Percentiles rank a stretch among this genome's conserved stretches.
Evolutionary conservation across 768 basidiomycete genomes (phyloP).

Genomic region (Suillus cothurnatus): DNA sequence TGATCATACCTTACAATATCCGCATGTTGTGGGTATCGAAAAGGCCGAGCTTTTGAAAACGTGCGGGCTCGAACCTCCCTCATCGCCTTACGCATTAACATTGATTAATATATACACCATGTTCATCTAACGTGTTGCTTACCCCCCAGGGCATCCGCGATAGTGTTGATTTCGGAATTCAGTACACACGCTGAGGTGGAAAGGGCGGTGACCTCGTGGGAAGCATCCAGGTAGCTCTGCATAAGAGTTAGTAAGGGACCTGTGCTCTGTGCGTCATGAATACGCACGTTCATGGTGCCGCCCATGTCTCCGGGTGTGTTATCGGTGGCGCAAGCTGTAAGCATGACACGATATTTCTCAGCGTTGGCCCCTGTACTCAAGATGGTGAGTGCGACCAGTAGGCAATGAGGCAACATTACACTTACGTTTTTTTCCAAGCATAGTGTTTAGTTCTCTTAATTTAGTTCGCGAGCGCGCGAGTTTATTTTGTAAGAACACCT

Average conservation of each 20-base stretch:
- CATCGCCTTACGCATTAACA: conserved; percentile 56
- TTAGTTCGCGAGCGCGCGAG: conserved; percentile 60
- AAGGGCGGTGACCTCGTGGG: conserved; percentile 59
- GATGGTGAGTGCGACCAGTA: conserved; percentile 11
- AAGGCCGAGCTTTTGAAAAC: conserved; percentile 85
- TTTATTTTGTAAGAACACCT: conserved; percentile 81
- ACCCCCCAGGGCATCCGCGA: conserved; percentile 67
- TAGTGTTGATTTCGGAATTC: conserved; percentile 63
- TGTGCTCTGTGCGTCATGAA: background rate
- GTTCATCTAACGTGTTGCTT: conserved; percentile 25
- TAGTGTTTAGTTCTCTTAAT: conserved; percentile 59
- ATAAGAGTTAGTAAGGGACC: conserved; percentile 12
- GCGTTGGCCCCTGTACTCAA: conserved; percentile 51
- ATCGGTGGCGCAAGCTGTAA: conserved; percentile 46
- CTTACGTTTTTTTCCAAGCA: conserved; percentile 66
- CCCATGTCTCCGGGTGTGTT: conserved; percentile 60
- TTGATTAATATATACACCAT: conserved; percentile 9
- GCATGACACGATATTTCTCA: conserved; percentile 48
- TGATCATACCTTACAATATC: conserved; percentile 71
- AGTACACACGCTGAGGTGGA: conserved; percentile 58
- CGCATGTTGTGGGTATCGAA: conserved; percentile 82
- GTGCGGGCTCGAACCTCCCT: conserved; percentile 71
- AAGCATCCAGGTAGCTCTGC: conserved; percentile 65
- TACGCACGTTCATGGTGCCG: conserved; percentile 26
- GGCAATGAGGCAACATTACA: conserved; percentile 14